phyloP scores from a whole-genome alignment of 1,284 basidiomycete species.

The Fistulina hepatica region DNA sequence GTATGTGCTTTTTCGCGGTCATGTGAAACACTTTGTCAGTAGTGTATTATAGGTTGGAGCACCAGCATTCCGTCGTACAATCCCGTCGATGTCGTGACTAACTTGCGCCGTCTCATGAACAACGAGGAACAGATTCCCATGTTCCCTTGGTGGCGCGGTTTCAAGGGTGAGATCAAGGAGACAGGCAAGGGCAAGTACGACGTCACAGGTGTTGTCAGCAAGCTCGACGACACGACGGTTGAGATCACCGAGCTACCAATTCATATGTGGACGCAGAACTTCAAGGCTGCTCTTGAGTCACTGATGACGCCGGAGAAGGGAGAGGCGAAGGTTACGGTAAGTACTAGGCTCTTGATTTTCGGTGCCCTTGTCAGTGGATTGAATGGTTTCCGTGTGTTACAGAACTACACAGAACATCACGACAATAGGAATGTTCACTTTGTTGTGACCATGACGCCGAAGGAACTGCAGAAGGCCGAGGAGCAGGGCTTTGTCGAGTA shows the following conservation, averaged over 20 bases:
- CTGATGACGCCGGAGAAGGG: conserved; percentile 66
- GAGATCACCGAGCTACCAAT: conserved; percentile 96
- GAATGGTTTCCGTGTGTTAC: background rate
- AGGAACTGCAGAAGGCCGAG: conserved; percentile 80
- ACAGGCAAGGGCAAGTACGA: conserved; percentile 83
- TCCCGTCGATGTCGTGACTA: conserved; percentile 82
- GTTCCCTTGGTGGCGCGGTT: conserved; percentile 97
- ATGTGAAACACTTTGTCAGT: conserved; percentile 6
- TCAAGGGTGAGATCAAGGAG: conserved; percentile 80
- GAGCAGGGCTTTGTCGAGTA: conserved; percentile 82
- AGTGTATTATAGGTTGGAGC: conserved; percentile 72
- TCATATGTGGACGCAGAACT: conserved; percentile 89
- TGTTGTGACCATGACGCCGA: conserved; percentile 71
- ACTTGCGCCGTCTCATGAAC: conserved; percentile 80
- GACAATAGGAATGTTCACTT: conserved; percentile 93
- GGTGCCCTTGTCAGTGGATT: conserved; percentile 1
- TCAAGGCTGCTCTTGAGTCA: conserved; percentile 84
- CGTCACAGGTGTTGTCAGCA: conserved; percentile 64
- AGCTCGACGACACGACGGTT: conserved; percentile 79
- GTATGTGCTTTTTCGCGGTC: conserved; percentile 27
- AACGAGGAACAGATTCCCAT: conserved; percentile 80
- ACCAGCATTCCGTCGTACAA: conserved; percentile 92
- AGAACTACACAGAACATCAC: conserved; percentile 96
- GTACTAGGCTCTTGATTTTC: conserved; percentile 9
- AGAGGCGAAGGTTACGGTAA: conserved; percentile 49